phyloP scores from a whole-genome alignment of 805 yeast species.

The Yueomyces sp. region DNA sequence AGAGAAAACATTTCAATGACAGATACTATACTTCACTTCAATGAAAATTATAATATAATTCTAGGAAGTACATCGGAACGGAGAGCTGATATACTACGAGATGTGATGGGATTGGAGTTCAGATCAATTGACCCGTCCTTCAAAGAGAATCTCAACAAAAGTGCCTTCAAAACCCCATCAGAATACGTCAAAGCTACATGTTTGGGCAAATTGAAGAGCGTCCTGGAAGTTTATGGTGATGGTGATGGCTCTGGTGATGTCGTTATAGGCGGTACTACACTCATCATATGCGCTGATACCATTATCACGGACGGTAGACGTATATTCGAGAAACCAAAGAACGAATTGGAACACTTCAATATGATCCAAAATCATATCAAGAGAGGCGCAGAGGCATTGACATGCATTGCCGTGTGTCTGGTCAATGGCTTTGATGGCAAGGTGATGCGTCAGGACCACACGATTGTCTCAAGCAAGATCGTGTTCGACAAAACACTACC shows the following conservation, averaged over 20 bases:
- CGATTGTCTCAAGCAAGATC: constrained; percentile 29
- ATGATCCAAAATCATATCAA: background rate
- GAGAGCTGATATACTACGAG: constrained; percentile 53
- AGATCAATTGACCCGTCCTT: constrained; percentile 51
- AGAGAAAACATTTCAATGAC: too few relatives aligned
- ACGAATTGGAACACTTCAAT: background rate
- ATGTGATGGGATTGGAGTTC: constrained; percentile 37
- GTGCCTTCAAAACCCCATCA: constrained; percentile 10
- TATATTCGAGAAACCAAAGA: background rate
- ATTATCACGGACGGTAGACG: constrained; percentile 39
- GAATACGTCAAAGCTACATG: constrained; percentile 64
- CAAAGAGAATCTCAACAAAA: constrained; percentile 62
- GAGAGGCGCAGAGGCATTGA: background rate
- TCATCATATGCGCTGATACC: constrained; percentile 68
- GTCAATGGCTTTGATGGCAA: background rate
- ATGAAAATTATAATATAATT: constrained; percentile 27
- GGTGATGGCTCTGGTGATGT: constrained; percentile 3
- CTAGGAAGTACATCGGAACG: constrained; percentile 83
- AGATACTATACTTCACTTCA: too few relatives aligned
- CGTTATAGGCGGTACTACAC: constrained; percentile 4
- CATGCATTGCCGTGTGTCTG: background rate
- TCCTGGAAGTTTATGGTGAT: constrained; percentile 29
- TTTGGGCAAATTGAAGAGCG: constrained; percentile 48
- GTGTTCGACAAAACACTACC: constrained; percentile 32
- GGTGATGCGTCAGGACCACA: background rate